phyloP scores from a whole-genome alignment of 176 grass and related monocot genomes.

The Zoysia pacifica region DNA sequence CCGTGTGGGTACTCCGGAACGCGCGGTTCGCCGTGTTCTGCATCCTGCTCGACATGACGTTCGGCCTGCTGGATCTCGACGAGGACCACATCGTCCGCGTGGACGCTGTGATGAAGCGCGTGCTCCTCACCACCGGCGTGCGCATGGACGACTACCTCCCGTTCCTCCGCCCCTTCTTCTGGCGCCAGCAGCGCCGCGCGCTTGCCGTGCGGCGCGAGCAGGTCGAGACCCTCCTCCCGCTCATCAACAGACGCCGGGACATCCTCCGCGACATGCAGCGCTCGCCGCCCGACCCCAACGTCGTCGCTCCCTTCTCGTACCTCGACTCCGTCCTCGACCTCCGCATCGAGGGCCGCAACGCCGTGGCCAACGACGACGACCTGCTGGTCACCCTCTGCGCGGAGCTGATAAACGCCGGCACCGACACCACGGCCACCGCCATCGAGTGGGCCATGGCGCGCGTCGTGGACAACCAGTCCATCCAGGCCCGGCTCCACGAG shows the following conservation, averaged over 20 bases:
- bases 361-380: conserved; percentile 48
- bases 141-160: conserved; percentile 97
- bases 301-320: conserved; percentile 80
- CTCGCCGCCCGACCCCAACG: conserved; percentile 22
- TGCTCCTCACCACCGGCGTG: conserved; percentile 55
- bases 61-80: conserved; percentile 75
- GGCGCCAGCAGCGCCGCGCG: conserved; percentile 52
- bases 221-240: conserved; percentile 58
- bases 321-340: conserved; percentile 85
- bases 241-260: conserved; percentile 70
- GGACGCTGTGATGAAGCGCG: conserved; percentile 84
- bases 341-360: conserved; percentile 53
- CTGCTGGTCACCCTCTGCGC: conserved; percentile 82
- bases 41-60: conserved; percentile 89
- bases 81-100: conserved; percentile 66
- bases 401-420: conserved; percentile 86
- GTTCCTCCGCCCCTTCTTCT: conserved; percentile 75
- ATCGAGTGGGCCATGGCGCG: conserved; percentile 91
- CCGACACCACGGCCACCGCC: conserved; percentile 87
- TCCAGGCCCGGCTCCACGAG: conserved; percentile 62
- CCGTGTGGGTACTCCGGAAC: conserved; percentile 88
- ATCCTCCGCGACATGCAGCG: conserved; percentile 45
- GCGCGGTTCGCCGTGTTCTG: conserved; percentile 92
- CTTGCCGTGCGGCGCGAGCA: conserved; percentile 68
- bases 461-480: conserved; percentile 66